These are phyloP conservation scores for Cladorrhinum sp. DNA, from an alignment of 2,329 filamentous ascomycete genomes.

Conservation along the genomic window DNA sequence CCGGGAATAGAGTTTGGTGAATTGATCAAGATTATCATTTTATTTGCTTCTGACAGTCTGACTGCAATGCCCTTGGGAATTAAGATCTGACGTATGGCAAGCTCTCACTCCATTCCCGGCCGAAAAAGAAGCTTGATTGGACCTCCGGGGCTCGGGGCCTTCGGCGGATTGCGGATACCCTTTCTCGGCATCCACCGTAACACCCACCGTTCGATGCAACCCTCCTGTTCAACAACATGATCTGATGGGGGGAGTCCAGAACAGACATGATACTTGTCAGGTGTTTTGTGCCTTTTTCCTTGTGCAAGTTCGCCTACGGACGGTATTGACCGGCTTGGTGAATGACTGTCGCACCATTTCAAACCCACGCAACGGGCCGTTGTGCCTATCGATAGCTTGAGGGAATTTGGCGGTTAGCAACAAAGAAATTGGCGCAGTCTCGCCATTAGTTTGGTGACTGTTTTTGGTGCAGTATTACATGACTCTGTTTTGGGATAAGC, in stretches of 20 bases:
- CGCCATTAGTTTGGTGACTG: not conserved
- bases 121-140: not conserved
- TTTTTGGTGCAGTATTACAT: not conserved
- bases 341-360: not conserved
- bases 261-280: not conserved
- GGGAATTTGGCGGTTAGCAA: too few relatives aligned
- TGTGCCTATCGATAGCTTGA: not conserved
- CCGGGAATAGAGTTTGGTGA: too few relatives aligned
- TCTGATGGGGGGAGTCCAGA: not conserved
- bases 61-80: too few relatives aligned
- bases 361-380: not conserved
- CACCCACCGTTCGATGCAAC: not conserved
- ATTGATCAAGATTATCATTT: too few relatives aligned
- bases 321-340: not conserved
- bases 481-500: too few relatives aligned
- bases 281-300: not conserved
- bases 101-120: not conserved
- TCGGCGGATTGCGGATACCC: not conserved
- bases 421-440: not conserved
- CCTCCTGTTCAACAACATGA: not conserved
- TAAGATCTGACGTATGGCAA: not conserved
- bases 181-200: not conserved
- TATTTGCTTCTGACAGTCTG: too few relatives aligned
- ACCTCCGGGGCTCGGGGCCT: not conserved
- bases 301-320: not conserved